These are phyloP conservation scores for Eleusine indica DNA, from an alignment of 176 grass and related monocot genomes.

Conservation along the genomic window DNA sequence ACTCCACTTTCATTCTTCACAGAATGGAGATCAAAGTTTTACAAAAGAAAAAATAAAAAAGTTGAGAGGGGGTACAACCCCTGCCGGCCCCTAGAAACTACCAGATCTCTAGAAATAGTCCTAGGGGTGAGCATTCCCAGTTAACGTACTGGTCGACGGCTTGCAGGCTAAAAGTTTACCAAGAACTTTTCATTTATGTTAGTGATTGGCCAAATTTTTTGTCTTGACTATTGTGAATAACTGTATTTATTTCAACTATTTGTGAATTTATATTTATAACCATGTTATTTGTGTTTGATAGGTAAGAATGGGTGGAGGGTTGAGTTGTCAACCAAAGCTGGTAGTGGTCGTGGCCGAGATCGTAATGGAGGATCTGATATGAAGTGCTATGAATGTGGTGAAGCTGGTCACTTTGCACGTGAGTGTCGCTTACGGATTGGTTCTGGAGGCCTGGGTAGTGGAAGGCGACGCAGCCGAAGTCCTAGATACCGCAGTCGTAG, in stretches of 20 bases:
- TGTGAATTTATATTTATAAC: constrained; percentile 8
- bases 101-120: no score
- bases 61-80: no score
- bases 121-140: no score
- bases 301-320: constrained; percentile 95
- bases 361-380: constrained; percentile 63
- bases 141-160: no score
- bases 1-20: no score
- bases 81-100: no score
- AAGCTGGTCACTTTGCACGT: constrained; percentile 86
- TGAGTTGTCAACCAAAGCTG: constrained; percentile 76
- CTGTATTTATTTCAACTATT: constrained; percentile 1
- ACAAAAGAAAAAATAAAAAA: no score
- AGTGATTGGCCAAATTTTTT: not conserved
- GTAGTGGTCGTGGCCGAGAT: constrained; percentile 63
- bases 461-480: constrained; percentile 63
- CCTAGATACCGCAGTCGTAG: constrained; percentile 57
- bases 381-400: constrained; percentile 94
- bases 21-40: no score
- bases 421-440: constrained; percentile 77
- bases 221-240: not conserved
- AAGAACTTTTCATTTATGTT: not conserved
- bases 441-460: constrained; percentile 67
- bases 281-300: constrained; percentile 37
- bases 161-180: no score